Evolutionary conservation across 345 rosid genomes (phyloP).

Genomic region (Arabis alpina): DNA sequence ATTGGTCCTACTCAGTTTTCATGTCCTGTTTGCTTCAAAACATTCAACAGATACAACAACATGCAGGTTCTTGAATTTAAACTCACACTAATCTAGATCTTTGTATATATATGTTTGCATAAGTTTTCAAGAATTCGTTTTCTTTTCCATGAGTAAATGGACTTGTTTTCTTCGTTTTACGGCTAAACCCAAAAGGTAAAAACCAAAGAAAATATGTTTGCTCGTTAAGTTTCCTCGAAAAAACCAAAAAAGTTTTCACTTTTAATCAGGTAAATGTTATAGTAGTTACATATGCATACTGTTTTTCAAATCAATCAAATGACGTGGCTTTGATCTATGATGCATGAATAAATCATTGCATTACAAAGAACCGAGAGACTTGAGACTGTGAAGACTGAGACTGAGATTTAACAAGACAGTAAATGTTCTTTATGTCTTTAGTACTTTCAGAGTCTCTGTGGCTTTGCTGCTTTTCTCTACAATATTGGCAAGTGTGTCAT

Average conservation of each 20-base stretch:
- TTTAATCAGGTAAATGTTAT: slow-evolving; percentile 24
- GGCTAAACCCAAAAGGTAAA: slow-evolving; percentile 33
- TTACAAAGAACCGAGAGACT: slow-evolving; percentile 54
- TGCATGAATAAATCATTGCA: slow-evolving; percentile 49
- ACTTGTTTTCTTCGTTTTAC: slow-evolving; percentile 22
- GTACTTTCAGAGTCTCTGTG: slow-evolving; percentile 69
- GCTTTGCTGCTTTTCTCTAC: slow-evolving; percentile 39
- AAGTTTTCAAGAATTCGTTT: slow-evolving; percentile 7
- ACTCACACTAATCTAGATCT: slow-evolving; percentile 17
- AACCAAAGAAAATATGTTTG: slow-evolving; percentile 23
- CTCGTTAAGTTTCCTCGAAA: slow-evolving; percentile 37
- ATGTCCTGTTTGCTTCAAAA: slow-evolving; percentile 96
- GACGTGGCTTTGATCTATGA: slow-evolving; percentile 42
- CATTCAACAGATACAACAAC: slow-evolving; percentile 97
- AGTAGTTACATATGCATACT: slow-evolving; percentile 2
- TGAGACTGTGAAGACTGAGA: slow-evolving; percentile 49
- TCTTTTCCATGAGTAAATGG: slow-evolving; percentile 1
- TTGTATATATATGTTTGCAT: neutral
- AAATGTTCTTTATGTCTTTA: slow-evolving; percentile 73
- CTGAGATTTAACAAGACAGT: slow-evolving; percentile 66
- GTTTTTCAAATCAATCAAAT: slow-evolving; percentile 43
- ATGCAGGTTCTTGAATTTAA: slow-evolving; percentile 69
- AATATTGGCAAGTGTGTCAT: slow-evolving; percentile 37
- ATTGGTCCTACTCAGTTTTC: slow-evolving; percentile 98
- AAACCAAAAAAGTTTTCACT: slow-evolving; percentile 27